These are phyloP conservation scores for Starmerella stigmatis DNA, from an alignment of 805 yeast genomes.

Conservation along the genomic window DNA sequence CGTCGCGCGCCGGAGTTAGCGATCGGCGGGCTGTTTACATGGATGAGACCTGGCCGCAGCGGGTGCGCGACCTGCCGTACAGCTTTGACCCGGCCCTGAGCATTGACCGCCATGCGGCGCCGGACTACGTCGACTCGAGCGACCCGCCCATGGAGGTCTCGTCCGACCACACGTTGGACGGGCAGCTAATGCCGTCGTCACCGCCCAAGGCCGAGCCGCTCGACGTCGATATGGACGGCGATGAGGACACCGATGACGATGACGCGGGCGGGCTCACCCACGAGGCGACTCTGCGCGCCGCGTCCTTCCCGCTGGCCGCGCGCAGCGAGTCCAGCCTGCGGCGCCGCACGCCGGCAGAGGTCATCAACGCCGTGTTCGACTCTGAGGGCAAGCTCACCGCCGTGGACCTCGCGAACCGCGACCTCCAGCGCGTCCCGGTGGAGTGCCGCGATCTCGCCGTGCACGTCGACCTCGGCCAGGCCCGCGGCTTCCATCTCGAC, in stretches of 20 bases:
- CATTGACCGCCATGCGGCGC: conserved; percentile 13
- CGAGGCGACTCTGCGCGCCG: conserved; percentile 3
- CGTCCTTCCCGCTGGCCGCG: conserved; percentile 7
- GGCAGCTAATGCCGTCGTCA: conserved; percentile 14
- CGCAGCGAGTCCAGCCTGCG: conserved; percentile 9
- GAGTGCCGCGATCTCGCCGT: conserved; percentile 31
- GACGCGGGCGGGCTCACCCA: not conserved
- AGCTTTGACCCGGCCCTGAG: conserved; percentile 17
- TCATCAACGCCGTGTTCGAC: conserved; percentile 11
- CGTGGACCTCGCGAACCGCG: conserved; percentile 22
- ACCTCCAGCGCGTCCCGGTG: conserved; percentile 28
- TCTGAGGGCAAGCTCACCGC: not conserved
- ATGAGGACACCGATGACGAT: conserved; percentile 9
- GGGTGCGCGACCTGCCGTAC: conserved; percentile 12
- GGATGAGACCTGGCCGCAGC: not conserved
- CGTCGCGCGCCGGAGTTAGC: too few species aligned
- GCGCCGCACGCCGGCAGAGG: conserved; percentile 5
- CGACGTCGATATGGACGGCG: conserved; percentile 8
- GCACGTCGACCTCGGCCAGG: conserved; percentile 21
- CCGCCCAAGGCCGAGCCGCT: conserved; percentile 13
- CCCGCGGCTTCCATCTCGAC: conserved; percentile 26
- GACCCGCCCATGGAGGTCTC: conserved; percentile 7
- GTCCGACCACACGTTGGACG: not conserved
- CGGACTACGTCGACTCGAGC: conserved; percentile 15
- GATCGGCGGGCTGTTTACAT: not conserved